These are phyloP conservation scores for Saccharomycopsis capsularis DNA, from an alignment of 805 yeast genomes.

Conservation along the genomic window DNA sequence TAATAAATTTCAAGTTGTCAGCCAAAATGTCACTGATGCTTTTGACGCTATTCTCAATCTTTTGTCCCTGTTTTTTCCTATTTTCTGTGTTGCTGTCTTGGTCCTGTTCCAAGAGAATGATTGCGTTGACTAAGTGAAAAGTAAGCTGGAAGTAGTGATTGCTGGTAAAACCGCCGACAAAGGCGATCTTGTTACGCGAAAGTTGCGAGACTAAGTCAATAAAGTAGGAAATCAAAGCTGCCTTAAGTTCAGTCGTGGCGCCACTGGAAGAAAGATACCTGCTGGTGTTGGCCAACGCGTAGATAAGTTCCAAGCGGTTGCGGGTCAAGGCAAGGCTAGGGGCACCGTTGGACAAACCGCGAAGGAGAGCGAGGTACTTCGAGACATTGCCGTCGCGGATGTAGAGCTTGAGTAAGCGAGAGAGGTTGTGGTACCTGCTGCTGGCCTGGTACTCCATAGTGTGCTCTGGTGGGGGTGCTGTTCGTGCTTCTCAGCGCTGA, in stretches of 20 bases:
- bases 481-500: neutral
- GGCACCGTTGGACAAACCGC: neutral
- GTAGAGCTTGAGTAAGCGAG: conserved; percentile 4
- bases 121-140: conserved; percentile 9
- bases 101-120: conserved; percentile 1
- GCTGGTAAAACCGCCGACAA: neutral
- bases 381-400: neutral
- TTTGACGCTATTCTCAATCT: neutral
- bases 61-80: neutral
- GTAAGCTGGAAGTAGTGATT: conserved; percentile 14
- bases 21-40: neutral
- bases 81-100: neutral
- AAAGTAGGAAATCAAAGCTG: neutral
- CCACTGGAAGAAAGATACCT: neutral
- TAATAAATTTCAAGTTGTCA: neutral
- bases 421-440: conserved; percentile 4
- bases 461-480: neutral
- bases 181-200: neutral
- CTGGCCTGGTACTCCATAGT: neutral
- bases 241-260: neutral
- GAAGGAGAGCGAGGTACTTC: neutral
- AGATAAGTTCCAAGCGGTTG: conserved; percentile 11
- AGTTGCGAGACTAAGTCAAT: neutral
- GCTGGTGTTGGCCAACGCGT: conserved; percentile 11
- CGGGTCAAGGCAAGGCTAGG: neutral